Conservation (phyloP, 2,329 filamentous ascomycete genomes). For the Herpotrichia juniperi region DNA sequence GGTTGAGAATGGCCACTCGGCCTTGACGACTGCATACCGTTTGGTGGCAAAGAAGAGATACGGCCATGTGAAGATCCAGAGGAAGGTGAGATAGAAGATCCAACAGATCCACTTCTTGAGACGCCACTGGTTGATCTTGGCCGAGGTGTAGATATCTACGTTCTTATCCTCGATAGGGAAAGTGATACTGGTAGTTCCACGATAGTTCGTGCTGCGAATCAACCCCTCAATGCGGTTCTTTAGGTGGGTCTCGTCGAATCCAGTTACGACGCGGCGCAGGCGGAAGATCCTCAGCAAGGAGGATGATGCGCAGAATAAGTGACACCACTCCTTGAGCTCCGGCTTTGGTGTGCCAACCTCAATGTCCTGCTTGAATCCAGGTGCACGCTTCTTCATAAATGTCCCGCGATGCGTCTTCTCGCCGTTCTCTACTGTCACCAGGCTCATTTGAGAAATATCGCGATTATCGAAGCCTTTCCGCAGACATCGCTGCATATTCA, state of each 20-base stretch:
- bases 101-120: constrained; percentile 67
- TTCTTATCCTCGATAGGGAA: constrained; percentile 65
- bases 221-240: constrained; percentile 60
- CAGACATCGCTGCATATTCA: constrained; percentile 41
- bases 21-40: constrained; percentile 67
- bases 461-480: constrained; percentile 21
- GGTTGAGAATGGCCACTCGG: constrained; percentile 65
- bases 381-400: constrained; percentile 59
- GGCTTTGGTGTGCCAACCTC: constrained; percentile 51
- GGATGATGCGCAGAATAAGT: constrained; percentile 66
- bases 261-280: constrained; percentile 55
- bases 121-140: constrained; percentile 68
- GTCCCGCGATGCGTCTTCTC: constrained; percentile 71
- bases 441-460: constrained; percentile 30
- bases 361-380: constrained; percentile 52
- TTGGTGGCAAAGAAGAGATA: constrained; percentile 71
- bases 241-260: constrained; percentile 65
- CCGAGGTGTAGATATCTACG: constrained; percentile 69
- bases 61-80: constrained; percentile 75
- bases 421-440: constrained; percentile 59
- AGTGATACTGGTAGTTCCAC: constrained; percentile 63
- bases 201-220: constrained; percentile 70
- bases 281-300: constrained; percentile 62
- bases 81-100: constrained; percentile 69
- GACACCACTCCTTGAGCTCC: constrained; percentile 67